These are phyloP conservation scores for Irpex sp. DNA, from an alignment of 1,284 basidiomycete species.

Conservation along the genomic window DNA sequence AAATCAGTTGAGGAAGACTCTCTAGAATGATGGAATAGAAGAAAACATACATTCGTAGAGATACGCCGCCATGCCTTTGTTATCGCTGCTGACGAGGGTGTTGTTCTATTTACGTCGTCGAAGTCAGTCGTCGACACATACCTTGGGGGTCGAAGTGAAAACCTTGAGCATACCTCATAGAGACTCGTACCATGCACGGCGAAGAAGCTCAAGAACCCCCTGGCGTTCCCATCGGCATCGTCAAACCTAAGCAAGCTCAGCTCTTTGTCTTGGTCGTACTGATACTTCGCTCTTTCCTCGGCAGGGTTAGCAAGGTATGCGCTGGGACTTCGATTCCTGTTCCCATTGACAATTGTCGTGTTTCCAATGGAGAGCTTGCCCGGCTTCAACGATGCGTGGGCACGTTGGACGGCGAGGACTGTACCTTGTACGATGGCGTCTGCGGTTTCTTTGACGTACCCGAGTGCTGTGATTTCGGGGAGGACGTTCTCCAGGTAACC, in stretches of 20 bases:
- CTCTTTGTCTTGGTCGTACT: slow-evolving; percentile 71
- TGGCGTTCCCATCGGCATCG: slow-evolving; percentile 48
- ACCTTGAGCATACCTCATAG: slow-evolving; percentile 49
- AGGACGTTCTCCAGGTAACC: slow-evolving; percentile 78
- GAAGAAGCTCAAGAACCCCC: slow-evolving; percentile 74
- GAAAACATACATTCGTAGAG: slow-evolving; percentile 59
- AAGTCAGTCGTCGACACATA: background rate
- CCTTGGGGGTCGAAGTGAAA: background rate
- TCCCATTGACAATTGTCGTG: slow-evolving; percentile 62
- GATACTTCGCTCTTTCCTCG: slow-evolving; percentile 60
- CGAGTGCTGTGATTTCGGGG: slow-evolving; percentile 72
- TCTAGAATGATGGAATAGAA: background rate
- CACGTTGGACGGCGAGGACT: slow-evolving; percentile 63
- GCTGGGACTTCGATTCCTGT: slow-evolving; percentile 71
- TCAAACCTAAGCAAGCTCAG: slow-evolving; percentile 65
- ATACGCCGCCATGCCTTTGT: slow-evolving; percentile 82
- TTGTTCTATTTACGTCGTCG: slow-evolving; percentile 52
- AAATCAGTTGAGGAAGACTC: background rate
- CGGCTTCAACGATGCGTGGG: slow-evolving; percentile 58
- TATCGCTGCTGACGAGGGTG: slow-evolving; percentile 72
- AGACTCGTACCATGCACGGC: slow-evolving; percentile 80
- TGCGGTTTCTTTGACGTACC: slow-evolving; percentile 67
- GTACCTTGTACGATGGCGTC: slow-evolving; percentile 70
- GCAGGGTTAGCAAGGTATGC: slow-evolving; percentile 73
- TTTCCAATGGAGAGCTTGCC: slow-evolving; percentile 66